These are phyloP conservation scores for Begonia masoniana DNA, from an alignment of 306 rosid genomes.

Conservation along the genomic window DNA sequence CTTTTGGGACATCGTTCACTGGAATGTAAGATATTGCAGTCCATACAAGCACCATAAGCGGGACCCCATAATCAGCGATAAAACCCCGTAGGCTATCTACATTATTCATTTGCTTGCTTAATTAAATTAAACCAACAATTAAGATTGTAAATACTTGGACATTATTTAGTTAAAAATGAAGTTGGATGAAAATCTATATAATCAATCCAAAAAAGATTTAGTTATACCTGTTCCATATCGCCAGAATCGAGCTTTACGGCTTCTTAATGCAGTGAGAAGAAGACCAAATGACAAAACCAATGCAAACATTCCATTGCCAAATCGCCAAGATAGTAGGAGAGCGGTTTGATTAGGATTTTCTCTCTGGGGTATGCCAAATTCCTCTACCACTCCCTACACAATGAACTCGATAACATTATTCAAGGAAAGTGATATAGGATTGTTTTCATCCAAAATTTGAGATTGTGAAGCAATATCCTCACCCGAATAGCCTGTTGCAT, in stretches of 20 bases:
- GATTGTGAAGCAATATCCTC: constrained; percentile 15
- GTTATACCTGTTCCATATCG: constrained; percentile 80
- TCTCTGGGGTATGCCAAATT: constrained; percentile 50
- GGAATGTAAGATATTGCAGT: constrained; percentile 84
- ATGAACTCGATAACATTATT: constrained; percentile 3
- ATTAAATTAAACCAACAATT: too few relatives aligned
- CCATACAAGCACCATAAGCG: constrained; percentile 85
- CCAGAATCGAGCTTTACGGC: constrained; percentile 97
- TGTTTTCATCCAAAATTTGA: not conserved
- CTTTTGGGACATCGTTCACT: constrained; percentile 62
- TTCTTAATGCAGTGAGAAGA: constrained; percentile 62
- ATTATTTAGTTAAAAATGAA: too few relatives aligned
- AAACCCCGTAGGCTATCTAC: constrained; percentile 75
- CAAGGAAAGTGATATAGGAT: not conserved
- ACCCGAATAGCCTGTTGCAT: constrained; percentile 97
- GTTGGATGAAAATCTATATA: too few relatives aligned
- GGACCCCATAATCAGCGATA: constrained; percentile 91
- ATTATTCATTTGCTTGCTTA: not conserved
- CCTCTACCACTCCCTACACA: constrained; percentile 81
- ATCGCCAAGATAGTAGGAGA: constrained; percentile 64
- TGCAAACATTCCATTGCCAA: constrained; percentile 98
- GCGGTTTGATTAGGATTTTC: constrained; percentile 44
- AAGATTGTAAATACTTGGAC: too few relatives aligned
- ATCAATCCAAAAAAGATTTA: too few relatives aligned
- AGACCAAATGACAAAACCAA: constrained; percentile 87